Evolutionary conservation across 495 filamentous ascomycete genomes (phyloP).

Genomic region (Xylaria nigripes): DNA sequence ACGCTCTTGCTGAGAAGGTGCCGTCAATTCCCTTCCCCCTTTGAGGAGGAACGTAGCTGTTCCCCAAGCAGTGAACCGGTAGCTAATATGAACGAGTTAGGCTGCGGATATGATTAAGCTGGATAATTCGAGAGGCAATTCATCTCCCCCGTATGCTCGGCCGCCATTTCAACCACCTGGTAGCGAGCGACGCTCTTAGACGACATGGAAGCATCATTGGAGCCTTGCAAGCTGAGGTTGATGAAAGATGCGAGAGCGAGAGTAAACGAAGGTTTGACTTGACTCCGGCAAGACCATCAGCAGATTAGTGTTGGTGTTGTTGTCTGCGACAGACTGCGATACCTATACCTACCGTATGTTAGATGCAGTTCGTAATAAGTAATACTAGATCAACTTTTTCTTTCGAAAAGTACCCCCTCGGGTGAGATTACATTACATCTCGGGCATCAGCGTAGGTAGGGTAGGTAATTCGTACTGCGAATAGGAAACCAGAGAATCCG

Average conservation of each 20-base stretch:
- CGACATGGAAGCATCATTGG: background rate
- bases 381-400: too few species aligned
- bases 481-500: too few species aligned
- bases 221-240: background rate
- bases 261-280: background rate
- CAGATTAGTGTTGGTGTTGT: background rate
- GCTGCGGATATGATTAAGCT: constrained; percentile 34
- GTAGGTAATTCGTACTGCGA: too few species aligned
- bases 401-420: too few species aligned
- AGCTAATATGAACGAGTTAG: constrained; percentile 13
- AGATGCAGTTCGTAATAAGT: too few species aligned
- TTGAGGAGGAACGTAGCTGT: background rate
- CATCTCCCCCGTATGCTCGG: background rate
- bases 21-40: background rate
- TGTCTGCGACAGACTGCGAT: too few species aligned
- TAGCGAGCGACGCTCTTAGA: background rate
- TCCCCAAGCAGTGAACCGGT: background rate
- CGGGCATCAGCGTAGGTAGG: too few species aligned
- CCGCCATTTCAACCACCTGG: background rate
- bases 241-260: background rate
- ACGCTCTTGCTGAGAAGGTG: constrained; percentile 53
- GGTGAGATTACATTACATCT: too few species aligned
- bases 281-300: background rate
- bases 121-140: background rate
- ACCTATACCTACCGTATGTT: too few species aligned